Percentiles rank a stretch among this genome's conserved stretches.
Evolutionary conservation across 2,329 filamentous ascomycete species (phyloP).

Genomic region (Endothia cerciana): DNA sequence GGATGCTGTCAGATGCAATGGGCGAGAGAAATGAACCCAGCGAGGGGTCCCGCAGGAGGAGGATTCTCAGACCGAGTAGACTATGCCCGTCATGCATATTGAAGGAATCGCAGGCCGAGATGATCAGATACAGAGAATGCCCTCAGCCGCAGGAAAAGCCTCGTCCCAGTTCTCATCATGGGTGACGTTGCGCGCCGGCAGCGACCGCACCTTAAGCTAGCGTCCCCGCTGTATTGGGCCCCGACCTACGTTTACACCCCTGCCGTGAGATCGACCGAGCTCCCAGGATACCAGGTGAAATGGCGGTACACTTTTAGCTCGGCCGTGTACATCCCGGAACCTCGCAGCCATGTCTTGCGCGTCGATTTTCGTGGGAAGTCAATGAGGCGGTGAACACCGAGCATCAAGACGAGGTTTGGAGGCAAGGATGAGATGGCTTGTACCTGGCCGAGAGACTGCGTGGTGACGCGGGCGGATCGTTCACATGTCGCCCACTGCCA

Average conservation of each 20-base stretch:
- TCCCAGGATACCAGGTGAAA: conserved; percentile 8
- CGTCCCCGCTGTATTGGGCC: conserved; percentile 21
- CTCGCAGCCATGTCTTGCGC: conserved; percentile 22
- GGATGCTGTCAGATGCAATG: background rate
- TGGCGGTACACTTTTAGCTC: conserved; percentile 18
- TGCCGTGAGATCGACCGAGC: conserved; percentile 12
- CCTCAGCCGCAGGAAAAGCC: conserved; percentile 6
- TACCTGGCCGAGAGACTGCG: conserved; percentile 24
- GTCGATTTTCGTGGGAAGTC: conserved; percentile 30
- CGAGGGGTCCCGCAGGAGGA: background rate
- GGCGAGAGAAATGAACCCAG: background rate
- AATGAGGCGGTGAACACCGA: conserved; percentile 38
- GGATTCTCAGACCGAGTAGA: background rate
- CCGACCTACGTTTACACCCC: conserved; percentile 17
- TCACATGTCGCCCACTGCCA: conserved; percentile 18
- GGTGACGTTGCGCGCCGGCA: conserved; percentile 9
- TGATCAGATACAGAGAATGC: background rate
- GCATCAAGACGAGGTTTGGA: conserved; percentile 34
- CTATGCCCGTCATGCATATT: background rate
- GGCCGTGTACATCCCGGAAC: conserved; percentile 19
- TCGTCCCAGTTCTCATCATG: background rate
- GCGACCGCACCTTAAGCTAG: conserved; percentile 16
- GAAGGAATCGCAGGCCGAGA: background rate
- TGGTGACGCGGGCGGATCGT: conserved; percentile 10
- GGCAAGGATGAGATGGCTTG: conserved; percentile 36